These are phyloP conservation scores for Cryptococcus depauperatus DNA, from an alignment of 1,284 basidiomycete genomes.

Conservation along the genomic window DNA sequence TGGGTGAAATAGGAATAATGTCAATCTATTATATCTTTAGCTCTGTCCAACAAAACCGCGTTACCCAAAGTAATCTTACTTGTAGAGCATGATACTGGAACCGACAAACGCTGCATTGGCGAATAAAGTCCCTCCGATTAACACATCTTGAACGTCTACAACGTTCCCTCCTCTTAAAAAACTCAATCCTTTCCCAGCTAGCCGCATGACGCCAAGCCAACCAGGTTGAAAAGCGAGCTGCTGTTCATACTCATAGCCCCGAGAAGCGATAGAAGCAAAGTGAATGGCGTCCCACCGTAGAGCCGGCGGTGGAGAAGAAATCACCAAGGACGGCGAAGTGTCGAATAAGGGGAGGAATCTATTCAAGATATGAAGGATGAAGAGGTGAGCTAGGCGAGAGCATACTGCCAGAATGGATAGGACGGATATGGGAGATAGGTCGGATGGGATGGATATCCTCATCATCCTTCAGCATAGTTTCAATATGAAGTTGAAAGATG, in stretches of 20 bases:
- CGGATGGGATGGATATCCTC: no score
- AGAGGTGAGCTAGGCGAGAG: constrained; percentile 12
- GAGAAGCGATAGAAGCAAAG: constrained; percentile 58
- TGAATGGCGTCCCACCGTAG: constrained; percentile 81
- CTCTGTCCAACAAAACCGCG: constrained; percentile 47
- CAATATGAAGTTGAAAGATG: no score
- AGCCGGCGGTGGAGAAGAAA: neutral
- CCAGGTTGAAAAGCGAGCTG: constrained; percentile 83
- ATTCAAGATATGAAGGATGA: constrained; percentile 13
- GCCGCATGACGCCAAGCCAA: constrained; percentile 53
- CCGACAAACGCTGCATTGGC: constrained; percentile 27
- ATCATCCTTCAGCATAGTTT: no score
- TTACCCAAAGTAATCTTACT: constrained; percentile 34
- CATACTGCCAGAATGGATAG: no score
- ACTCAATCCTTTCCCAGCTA: constrained; percentile 32
- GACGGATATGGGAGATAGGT: no score
- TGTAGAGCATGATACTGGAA: constrained; percentile 56
- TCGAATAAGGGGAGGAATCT: constrained; percentile 25
- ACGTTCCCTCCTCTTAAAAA: constrained; percentile 8
- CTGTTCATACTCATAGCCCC: constrained; percentile 67
- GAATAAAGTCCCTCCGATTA: constrained; percentile 26
- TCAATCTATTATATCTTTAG: constrained; percentile 30
- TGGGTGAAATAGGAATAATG: constrained; percentile 28
- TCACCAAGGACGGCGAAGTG: constrained; percentile 23
- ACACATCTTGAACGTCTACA: constrained; percentile 17